Percentiles rank a stretch among this genome's conserved stretches.
Conservation (phyloP, 768 basidiomycete genomes). For the Mycena albidolilacea region DNA sequence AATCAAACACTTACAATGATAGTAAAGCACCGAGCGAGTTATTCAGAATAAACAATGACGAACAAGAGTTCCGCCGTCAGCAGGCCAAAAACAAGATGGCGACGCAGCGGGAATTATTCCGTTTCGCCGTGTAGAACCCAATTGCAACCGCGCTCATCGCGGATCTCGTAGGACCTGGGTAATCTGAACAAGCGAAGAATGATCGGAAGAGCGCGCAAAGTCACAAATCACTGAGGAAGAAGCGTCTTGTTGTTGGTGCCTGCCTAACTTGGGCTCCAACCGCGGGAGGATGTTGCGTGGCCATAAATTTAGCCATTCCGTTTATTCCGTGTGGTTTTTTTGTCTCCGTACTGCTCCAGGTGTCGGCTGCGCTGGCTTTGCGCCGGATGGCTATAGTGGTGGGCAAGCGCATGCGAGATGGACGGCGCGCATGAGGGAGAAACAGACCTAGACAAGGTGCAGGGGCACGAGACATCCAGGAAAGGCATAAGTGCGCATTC, state of each 20-base stretch:
- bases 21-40: neutral
- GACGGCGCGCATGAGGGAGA: neutral
- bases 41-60: neutral
- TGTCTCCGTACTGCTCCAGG: neutral
- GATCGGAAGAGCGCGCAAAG: neutral
- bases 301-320: neutral
- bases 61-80: neutral
- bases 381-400: slow-evolving; percentile 1
- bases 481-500: neutral
- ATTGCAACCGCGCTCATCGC: neutral
- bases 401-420: neutral
- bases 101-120: neutral
- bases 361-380: neutral
- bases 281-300: neutral
- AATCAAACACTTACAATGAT: neutral
- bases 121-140: neutral
- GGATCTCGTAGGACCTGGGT: neutral
- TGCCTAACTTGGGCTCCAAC: neutral
- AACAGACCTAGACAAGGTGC: neutral
- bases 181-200: neutral
- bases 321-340: neutral
- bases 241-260: neutral
- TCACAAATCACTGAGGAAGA: neutral
- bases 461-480: neutral
- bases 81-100: neutral